Evolutionary conservation across 768 basidiomycete genomes (phyloP).

Genomic region (Trametes cinnabarina): DNA sequence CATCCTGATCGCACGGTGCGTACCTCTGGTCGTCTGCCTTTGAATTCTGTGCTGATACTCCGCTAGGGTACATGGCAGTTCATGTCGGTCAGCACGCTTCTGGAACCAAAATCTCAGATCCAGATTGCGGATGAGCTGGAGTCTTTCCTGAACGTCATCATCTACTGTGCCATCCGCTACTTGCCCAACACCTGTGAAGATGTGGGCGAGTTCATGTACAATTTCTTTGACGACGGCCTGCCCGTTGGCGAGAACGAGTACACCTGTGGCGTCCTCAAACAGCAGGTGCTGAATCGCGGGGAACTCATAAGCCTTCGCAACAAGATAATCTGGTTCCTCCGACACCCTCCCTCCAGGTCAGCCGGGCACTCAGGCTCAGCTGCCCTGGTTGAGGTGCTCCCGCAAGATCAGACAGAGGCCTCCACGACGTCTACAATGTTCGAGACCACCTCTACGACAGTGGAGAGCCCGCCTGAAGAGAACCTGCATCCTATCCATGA

Average conservation of each 20-base stretch:
- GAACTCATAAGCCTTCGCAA: not conserved
- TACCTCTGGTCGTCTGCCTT: not conserved
- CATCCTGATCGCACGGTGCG: not conserved
- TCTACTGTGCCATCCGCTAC: constrained; percentile 1
- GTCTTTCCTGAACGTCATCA: not conserved
- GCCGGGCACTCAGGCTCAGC: not conserved
- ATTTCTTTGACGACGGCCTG: not conserved
- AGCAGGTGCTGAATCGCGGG: not conserved
- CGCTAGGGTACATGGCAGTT: not conserved
- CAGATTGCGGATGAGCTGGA: not conserved
- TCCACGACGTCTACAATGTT: not conserved
- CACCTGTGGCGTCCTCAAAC: not conserved
- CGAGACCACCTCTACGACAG: not conserved
- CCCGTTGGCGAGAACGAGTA: not conserved
- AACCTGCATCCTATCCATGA: not conserved
- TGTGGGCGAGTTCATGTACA: not conserved
- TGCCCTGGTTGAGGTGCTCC: not conserved
- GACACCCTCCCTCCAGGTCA: not conserved
- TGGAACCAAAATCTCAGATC: not conserved
- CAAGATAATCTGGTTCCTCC: not conserved
- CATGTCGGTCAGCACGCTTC: not conserved
- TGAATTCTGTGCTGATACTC: not conserved
- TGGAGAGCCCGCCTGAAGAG: not conserved
- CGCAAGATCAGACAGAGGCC: not conserved
- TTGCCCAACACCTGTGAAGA: not conserved